Conservation (phyloP, 116 monocot genomes). For the Dioscorea cayenensis region DNA sequence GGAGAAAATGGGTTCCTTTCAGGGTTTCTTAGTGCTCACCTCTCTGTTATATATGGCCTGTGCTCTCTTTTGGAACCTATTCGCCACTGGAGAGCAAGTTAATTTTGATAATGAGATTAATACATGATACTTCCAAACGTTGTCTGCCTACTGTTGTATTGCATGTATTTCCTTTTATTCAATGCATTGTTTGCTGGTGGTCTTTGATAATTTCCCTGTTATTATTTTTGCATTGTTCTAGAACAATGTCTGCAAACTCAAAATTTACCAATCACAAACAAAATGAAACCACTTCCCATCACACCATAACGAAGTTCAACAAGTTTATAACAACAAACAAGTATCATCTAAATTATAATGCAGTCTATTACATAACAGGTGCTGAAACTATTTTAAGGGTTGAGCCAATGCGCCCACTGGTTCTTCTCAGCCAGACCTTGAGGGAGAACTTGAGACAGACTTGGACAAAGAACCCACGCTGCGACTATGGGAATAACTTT, state of each 20-base stretch:
- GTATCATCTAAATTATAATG: too few species aligned
- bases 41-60: constrained; percentile 56
- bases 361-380: background rate
- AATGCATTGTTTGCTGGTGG: too few species aligned
- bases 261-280: too few species aligned
- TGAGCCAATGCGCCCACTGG: background rate
- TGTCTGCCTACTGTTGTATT: too few species aligned
- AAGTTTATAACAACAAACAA: too few species aligned
- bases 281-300: too few species aligned
- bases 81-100: constrained; percentile 37
- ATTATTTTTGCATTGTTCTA: too few species aligned
- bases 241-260: too few species aligned
- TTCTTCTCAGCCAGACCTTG: background rate
- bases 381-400: too few species aligned
- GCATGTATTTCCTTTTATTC: too few species aligned
- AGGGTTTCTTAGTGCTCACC: constrained; percentile 72
- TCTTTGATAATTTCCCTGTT: too few species aligned
- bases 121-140: background rate
- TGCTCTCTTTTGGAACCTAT: constrained; percentile 71
- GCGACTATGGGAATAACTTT: constrained; percentile 59
- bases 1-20: constrained; percentile 83
- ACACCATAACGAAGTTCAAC: too few species aligned
- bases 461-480: constrained; percentile 23
- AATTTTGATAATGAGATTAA: constrained; percentile 15
- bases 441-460: constrained; percentile 21